These are phyloP conservation scores for Cladosporium sp. DNA, from an alignment of 2,329 filamentous ascomycete genomes.

Conservation along the genomic window DNA sequence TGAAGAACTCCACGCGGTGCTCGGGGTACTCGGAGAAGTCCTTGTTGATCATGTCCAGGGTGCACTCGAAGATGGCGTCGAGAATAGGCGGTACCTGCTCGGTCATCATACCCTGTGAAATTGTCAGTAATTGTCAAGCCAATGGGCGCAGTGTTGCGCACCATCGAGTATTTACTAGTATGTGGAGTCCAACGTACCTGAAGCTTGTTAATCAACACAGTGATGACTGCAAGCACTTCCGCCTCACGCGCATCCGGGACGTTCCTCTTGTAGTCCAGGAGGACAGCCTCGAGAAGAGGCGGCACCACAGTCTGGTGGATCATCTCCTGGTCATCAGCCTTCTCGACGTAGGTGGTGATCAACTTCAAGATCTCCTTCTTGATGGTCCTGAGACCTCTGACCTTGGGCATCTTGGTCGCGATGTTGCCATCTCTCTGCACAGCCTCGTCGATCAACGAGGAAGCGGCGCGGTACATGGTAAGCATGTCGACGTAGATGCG, in stretches of 20 bases:
- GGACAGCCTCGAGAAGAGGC: conserved; percentile 87
- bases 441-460: conserved; percentile 88
- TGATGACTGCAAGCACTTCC: conserved; percentile 96
- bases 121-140: conserved; percentile 26
- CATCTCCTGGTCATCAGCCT: conserved; percentile 92
- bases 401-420: conserved; percentile 95
- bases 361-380: conserved; percentile 99
- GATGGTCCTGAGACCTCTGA: conserved; percentile 91
- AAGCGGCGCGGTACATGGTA: conserved; percentile 98
- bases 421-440: conserved; percentile 84
- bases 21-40: conserved; percentile 99
- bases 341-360: conserved; percentile 96
- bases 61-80: conserved; percentile 98
- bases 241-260: conserved; percentile 93
- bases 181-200: conserved; percentile 69
- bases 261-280: conserved; percentile 96
- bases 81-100: conserved; percentile 97
- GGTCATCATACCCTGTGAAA: conserved; percentile 78
- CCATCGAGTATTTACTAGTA: conserved; percentile 46
- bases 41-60: conserved; percentile 99
- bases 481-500: conserved; percentile 98
- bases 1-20: conserved; percentile 99
- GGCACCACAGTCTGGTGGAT: conserved; percentile 93
- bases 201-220: conserved; percentile 92
- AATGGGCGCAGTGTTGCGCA: conserved; percentile 21